Percentiles rank a stretch among this genome's conserved stretches.
Conservation (phyloP, 225 moss, liverwort and hornwort species). For the Anthoceros angustus region DNA sequence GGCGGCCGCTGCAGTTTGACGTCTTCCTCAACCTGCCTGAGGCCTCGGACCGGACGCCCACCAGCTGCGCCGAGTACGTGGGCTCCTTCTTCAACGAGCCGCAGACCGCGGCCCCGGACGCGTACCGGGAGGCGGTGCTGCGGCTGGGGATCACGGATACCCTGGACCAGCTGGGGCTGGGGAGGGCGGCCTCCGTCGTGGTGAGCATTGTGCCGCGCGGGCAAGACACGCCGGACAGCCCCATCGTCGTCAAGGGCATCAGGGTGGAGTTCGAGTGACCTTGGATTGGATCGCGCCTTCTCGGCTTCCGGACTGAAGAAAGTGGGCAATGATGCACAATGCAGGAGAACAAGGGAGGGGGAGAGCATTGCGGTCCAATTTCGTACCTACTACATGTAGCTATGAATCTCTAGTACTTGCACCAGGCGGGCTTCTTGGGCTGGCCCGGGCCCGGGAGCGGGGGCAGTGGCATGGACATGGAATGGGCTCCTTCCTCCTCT, state of each 20-base stretch:
- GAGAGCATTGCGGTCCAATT: not conserved
- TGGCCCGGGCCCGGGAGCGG: not conserved
- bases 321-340: too few relatives aligned
- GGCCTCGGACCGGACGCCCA: not conserved
- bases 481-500: not conserved
- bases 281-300: not conserved
- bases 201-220: not conserved
- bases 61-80: constrained; percentile 2
- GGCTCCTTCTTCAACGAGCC: constrained; percentile 6
- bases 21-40: not conserved
- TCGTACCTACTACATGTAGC: too few relatives aligned
- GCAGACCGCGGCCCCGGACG: not conserved
- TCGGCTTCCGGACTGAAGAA: too few relatives aligned
- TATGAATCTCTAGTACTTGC: not conserved
- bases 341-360: not conserved
- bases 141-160: not conserved
- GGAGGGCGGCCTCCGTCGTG: not conserved
- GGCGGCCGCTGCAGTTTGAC: not conserved
- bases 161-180: constrained; percentile 1
- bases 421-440: not conserved
- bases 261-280: not conserved
- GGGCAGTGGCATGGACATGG: not conserved
- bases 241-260: not conserved
- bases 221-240: not conserved
- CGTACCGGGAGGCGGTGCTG: not conserved